A percentile compares a stretch with the other conserved stretches of the same genome.
Evolutionary conservation across 1,139 yeast genomes (phyloP).

Genomic region (Hanseniaspora gamundiae): DNA sequence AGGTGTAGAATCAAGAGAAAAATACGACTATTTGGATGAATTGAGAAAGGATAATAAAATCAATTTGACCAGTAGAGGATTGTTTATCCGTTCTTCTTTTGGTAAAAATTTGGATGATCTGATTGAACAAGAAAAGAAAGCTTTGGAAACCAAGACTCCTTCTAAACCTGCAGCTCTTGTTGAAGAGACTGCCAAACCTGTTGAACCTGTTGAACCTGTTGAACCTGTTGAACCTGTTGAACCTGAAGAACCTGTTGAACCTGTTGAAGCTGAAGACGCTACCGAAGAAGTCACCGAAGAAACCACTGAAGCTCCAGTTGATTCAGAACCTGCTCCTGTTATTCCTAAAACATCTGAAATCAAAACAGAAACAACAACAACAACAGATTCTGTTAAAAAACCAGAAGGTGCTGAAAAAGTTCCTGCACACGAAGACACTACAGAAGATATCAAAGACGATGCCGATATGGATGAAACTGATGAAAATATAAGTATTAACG

Average conservation of each 20-base stretch:
- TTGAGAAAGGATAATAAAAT: conserved; percentile 7
- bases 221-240: not conserved
- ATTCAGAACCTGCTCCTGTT: not conserved
- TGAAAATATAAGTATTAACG: not conserved
- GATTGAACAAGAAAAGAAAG: conserved; percentile 3
- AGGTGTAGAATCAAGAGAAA: conserved; percentile 5
- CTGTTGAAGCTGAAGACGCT: not conserved
- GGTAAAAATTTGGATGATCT: conserved; percentile 6
- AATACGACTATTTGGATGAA: conserved; percentile 1
- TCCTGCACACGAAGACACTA: not conserved
- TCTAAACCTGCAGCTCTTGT: conserved; percentile 15
- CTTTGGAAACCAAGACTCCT: not conserved
- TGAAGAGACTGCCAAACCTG: conserved; percentile 22
- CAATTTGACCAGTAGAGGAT: conserved; percentile 5
- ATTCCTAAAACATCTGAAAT: not conserved
- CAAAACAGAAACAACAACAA: not conserved
- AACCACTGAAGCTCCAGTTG: not conserved
- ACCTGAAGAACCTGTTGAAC: conserved; percentile 1
- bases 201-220: conserved; percentile 10
- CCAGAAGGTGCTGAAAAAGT: not conserved
- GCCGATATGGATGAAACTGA: not conserved
- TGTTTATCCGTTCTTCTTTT: conserved; percentile 7
- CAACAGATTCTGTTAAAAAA: conserved; percentile 1
- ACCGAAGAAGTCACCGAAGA: not conserved
- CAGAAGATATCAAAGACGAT: conserved; percentile 2